A percentile compares a stretch with the other conserved stretches of the same genome.
Evolutionary conservation across 768 basidiomycete genomes (phyloP).

Genomic region (Vararia minispora): DNA sequence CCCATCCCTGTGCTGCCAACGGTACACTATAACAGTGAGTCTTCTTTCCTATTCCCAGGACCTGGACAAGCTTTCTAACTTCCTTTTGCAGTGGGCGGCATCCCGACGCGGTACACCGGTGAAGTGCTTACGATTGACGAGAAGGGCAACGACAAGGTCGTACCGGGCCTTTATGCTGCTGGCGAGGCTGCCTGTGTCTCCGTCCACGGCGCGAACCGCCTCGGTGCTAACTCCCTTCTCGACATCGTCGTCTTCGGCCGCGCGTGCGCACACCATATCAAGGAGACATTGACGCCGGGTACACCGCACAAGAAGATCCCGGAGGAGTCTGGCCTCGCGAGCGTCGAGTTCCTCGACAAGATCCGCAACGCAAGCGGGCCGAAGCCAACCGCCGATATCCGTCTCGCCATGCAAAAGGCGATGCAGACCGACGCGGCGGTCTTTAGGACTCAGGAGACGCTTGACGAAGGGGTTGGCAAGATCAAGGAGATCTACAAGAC

Average conservation of each 20-base stretch:
- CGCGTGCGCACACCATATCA: constrained; percentile 97
- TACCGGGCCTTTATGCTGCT: constrained; percentile 95
- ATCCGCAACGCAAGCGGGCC: constrained; percentile 76
- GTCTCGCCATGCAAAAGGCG: constrained; percentile 96
- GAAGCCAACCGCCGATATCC: constrained; percentile 80
- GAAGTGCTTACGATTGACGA: constrained; percentile 86
- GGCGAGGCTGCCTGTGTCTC: constrained; percentile 99
- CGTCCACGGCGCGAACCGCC: constrained; percentile 98
- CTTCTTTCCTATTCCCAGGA: not conserved
- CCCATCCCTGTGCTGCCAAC: constrained; percentile 98
- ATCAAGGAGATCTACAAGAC: constrained; percentile 78
- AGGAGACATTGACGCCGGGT: constrained; percentile 79
- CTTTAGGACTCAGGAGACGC: constrained; percentile 84
- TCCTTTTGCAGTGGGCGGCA: constrained; percentile 79
- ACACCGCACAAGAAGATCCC: constrained; percentile 84
- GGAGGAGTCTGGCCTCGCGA: constrained; percentile 74
- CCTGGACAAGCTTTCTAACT: constrained; percentile 14
- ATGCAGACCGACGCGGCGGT: constrained; percentile 98
- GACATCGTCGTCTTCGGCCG: constrained; percentile 99
- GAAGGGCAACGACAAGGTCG: constrained; percentile 85
- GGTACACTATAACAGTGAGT: constrained; percentile 96
- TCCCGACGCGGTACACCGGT: constrained; percentile 96
- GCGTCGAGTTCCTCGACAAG: constrained; percentile 82
- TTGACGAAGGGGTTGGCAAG: constrained; percentile 91
- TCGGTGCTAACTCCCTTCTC: constrained; percentile 96